phyloP scores from a whole-genome alignment of 768 basidiomycete species.

The Exsudoporus frostii region DNA sequence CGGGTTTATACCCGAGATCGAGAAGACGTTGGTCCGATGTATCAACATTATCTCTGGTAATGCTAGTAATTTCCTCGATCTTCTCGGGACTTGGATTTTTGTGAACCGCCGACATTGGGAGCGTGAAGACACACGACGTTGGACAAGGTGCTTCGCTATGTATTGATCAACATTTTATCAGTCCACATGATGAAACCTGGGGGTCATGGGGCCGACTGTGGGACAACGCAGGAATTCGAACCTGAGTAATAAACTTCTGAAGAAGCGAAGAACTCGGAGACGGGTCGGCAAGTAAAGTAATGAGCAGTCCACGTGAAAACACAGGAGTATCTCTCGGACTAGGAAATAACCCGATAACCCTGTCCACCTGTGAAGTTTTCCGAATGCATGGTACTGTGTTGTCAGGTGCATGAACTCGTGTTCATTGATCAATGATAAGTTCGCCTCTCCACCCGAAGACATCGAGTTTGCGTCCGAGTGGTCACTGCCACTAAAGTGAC shows the following conservation, averaged over 20 bases:
- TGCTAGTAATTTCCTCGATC: constrained; percentile 7
- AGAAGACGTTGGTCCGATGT: constrained; percentile 41
- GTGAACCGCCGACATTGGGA: constrained; percentile 4
- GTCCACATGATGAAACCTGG: not conserved
- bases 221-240: constrained; percentile 1
- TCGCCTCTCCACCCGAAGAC: not conserved
- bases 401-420: not conserved
- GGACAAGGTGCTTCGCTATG: not conserved
- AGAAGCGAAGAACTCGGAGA: not conserved
- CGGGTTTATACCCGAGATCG: constrained; percentile 52
- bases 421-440: not conserved
- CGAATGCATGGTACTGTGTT: not conserved
- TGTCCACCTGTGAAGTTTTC: not conserved
- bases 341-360: not conserved
- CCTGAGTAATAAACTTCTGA: not conserved
- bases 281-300: not conserved
- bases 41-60: constrained; percentile 1
- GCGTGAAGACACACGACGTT: not conserved
- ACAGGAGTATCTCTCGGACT: no score
- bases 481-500: no score
- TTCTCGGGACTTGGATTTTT: constrained; percentile 7
- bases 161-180: not conserved
- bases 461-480: not conserved
- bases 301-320: constrained; percentile 1
- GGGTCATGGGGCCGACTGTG: constrained; percentile 11